These are phyloP conservation scores for Haematococcus sp. DNA, from an alignment of 139 green algal genomes.

Conservation along the genomic window DNA sequence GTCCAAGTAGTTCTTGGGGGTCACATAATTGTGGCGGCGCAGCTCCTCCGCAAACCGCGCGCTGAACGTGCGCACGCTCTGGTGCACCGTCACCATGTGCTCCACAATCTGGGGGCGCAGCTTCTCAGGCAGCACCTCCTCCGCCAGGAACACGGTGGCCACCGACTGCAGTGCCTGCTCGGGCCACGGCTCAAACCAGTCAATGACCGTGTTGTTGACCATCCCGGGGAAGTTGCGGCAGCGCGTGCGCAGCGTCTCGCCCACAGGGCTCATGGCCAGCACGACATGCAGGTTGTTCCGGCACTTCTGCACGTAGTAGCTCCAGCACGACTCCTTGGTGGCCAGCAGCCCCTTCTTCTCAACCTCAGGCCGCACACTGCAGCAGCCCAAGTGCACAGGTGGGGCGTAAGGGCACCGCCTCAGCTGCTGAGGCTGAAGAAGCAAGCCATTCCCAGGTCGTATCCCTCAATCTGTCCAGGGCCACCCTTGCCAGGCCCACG, in stretches of 20 bases:
- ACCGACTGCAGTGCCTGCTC: conserved; percentile 77
- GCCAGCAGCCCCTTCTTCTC: conserved; percentile 42
- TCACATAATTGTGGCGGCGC: conserved; percentile 86
- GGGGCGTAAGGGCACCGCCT: neutral
- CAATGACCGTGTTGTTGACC: conserved; percentile 88
- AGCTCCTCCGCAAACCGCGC: conserved; percentile 69
- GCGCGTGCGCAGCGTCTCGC: conserved; percentile 67
- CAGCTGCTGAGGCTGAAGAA: too few relatives aligned
- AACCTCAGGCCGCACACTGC: conserved; percentile 42
- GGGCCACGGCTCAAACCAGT: conserved; percentile 91
- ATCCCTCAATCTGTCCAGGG: too few relatives aligned
- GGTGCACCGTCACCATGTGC: conserved; percentile 87
- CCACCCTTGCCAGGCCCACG: too few relatives aligned
- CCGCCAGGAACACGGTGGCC: conserved; percentile 71
- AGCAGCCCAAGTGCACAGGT: neutral
- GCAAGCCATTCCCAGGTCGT: too few relatives aligned
- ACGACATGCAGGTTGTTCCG: conserved; percentile 83
- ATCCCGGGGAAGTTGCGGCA: conserved; percentile 87
- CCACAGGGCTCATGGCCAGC: conserved; percentile 79
- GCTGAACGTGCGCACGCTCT: conserved; percentile 68
- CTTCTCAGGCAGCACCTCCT: conserved; percentile 56
- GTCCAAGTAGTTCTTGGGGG: conserved; percentile 95
- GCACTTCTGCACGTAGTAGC: conserved; percentile 72
- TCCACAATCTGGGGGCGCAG: conserved; percentile 60
- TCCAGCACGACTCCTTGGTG: conserved; percentile 76